Base-by-base conservation (phyloP, 179 eudicot genomes). In the Silene vulgaris region DNA sequence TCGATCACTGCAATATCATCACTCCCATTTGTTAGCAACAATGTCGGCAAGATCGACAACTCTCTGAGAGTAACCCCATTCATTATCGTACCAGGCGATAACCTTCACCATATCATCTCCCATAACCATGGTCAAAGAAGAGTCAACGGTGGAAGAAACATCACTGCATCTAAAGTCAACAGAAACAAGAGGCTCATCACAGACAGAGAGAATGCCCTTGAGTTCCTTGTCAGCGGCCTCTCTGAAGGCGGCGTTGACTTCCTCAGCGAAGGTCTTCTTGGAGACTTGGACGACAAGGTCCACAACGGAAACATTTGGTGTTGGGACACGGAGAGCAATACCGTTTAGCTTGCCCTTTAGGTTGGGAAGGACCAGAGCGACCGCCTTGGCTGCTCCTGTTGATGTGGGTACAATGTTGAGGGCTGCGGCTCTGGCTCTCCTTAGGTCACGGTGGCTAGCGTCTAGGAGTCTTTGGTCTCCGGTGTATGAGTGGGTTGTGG, bases 91-190 rank as follows among this genome's bases (percentile, higher is more conserved):
- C 99, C 97, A 95, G 1, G 99, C 97, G 66, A 95, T 90, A 13
- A 95, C 97, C 90, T 95, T 92, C 6, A 95, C 99, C 97, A 95
- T 88, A 79, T 95, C 99, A 70, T 95, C 99, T 43, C 99, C 99
- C 99, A 95, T 92, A 50, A 95, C 98, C 98, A 94, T 94, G 50
- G 97, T 94, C 14, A 94, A 79, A 3, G 98, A 94, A 14, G 98
- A 86, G 70, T 94, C 98, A 1, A 94, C 87, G 1, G 96, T 94
- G 0, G 98, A 94, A 12, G 98, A 94, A 4, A 92, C 96, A 50
- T 94, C 97, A 3, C 84, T 75, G 87, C 98, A 92, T 75, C 96
- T 85, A 81, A 94, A 94, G 81, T 94, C 98, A 5, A 89, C 89
- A 0, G 99, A 95, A 0, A 95, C 99, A 2, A 95, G 92, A 5